phyloP scores from a whole-genome alignment of 2,329 filamentous ascomycete genomes.

The Aspergillus candidus region DNA sequence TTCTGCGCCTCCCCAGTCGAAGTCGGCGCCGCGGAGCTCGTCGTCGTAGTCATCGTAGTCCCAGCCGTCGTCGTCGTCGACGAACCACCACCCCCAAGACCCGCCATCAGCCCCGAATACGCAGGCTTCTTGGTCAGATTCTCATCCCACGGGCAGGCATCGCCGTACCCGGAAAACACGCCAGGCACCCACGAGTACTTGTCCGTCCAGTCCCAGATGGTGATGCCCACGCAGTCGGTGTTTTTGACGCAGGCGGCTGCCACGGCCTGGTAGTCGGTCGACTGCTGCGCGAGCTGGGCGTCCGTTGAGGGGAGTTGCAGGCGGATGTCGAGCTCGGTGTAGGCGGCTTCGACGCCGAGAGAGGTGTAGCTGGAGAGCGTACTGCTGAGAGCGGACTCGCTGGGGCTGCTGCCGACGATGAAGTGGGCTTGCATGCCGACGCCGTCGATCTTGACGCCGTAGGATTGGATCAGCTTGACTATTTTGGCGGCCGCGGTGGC shows the following conservation, averaged over 20 bases:
- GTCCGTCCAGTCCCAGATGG: conserved; percentile 41
- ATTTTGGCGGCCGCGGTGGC: conserved; percentile 30
- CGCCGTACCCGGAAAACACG: conserved; percentile 38
- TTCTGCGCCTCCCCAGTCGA: conserved; percentile 13
- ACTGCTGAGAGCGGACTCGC: conserved; percentile 31
- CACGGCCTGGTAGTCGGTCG: conserved; percentile 26
- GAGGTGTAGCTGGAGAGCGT: conserved; percentile 34
- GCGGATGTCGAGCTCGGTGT: conserved; percentile 47
- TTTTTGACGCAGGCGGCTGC: conserved; percentile 28
- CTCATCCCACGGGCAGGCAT: conserved; percentile 43
- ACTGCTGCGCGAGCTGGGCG: conserved; percentile 24
- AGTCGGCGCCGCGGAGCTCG: not conserved
- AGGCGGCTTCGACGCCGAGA: conserved; percentile 39
- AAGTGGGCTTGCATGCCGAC: conserved; percentile 41
- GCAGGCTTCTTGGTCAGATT: conserved; percentile 44
- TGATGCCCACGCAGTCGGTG: conserved; percentile 29
- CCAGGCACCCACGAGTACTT: conserved; percentile 43
- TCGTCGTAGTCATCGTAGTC: conserved; percentile 4
- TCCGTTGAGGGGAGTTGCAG: conserved; percentile 30
- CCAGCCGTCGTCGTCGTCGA: conserved; percentile 11
- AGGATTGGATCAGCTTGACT: conserved; percentile 34
- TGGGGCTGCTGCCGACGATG: conserved; percentile 39
- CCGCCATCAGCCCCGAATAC: conserved; percentile 32
- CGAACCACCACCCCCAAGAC: conserved; percentile 16
- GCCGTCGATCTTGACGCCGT: conserved; percentile 43